Conservation (phyloP, 257 asterid genomes). For the Solanum lycopersicoides region DNA sequence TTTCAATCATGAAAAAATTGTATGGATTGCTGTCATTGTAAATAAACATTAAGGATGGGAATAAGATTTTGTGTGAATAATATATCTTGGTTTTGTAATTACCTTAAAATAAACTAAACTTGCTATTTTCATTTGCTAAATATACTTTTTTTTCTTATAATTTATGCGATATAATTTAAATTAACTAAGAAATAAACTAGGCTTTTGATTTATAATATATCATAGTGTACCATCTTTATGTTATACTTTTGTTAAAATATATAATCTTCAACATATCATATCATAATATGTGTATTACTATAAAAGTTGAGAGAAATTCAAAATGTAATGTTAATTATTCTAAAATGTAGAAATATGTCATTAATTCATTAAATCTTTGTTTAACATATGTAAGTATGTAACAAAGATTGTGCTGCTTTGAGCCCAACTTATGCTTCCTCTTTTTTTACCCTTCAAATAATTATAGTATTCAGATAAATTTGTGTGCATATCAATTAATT, state of each 20-base stretch:
- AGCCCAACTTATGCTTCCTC: not conserved
- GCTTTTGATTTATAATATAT: not conserved
- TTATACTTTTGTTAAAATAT: fast-evolving
- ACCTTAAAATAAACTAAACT: not conserved
- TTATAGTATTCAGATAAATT: fast-evolving
- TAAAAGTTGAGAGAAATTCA: too few species aligned
- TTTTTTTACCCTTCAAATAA: fast-evolving
- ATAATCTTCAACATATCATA: too few species aligned
- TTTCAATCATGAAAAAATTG: not conserved
- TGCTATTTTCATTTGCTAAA: not conserved
- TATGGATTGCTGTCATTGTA: not conserved
- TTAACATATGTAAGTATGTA: too few species aligned
- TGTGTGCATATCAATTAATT: fast-evolving
- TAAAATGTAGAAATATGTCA: too few species aligned
- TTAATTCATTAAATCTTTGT: too few species aligned
- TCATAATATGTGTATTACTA: not conserved
- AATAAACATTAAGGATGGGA: not conserved
- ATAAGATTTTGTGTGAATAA: not conserved
- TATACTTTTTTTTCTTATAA: not conserved
- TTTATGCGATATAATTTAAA: not conserved
- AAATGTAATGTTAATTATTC: not conserved
- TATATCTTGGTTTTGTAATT: not conserved
- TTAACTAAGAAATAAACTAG: not conserved
- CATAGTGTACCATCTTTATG: not conserved
- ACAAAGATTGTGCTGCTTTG: not conserved